A percentile compares a stretch with the other conserved stretches of the same genome.
Evolutionary conservation across 2,329 filamentous ascomycete genomes (phyloP).

Genomic region (Colletotrichum magnum): DNA sequence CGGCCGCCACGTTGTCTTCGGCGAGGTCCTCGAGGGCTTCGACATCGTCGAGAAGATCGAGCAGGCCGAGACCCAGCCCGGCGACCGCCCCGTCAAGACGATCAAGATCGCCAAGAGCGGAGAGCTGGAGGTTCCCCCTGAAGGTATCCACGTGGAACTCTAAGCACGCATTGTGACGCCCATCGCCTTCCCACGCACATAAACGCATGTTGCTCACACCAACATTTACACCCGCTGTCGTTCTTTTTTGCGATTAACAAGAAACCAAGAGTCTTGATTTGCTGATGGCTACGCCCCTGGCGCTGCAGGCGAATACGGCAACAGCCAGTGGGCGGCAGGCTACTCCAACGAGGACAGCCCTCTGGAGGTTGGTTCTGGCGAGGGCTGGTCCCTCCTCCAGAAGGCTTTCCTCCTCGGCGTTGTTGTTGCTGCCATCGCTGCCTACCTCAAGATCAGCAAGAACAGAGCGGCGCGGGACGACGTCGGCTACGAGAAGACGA

Average conservation of each 20-base stretch:
- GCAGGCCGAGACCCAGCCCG: conserved; percentile 73
- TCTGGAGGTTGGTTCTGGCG: conserved; percentile 46
- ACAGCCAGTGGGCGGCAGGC: conserved; percentile 54
- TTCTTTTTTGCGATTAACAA: conserved; percentile 16
- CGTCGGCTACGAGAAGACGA: conserved; percentile 59
- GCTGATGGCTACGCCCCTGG: conserved; percentile 50
- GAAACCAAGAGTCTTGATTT: conserved; percentile 49
- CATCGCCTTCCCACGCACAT: conserved; percentile 23
- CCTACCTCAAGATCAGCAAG: conserved; percentile 60
- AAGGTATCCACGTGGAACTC: conserved; percentile 95
- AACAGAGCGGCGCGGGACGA: conserved; percentile 47
- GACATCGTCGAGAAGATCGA: conserved; percentile 86
- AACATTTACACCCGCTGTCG: conserved; percentile 18
- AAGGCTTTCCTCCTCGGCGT: conserved; percentile 66
- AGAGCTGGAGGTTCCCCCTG: conserved; percentile 84
- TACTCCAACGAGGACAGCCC: conserved; percentile 51
- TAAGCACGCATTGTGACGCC: conserved; percentile 63
- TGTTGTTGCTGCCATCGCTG: conserved; percentile 60
- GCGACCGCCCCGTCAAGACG: conserved; percentile 77
- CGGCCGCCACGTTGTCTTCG: conserved; percentile 88
- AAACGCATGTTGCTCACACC: conserved; percentile 16
- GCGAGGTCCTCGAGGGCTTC: conserved; percentile 89
- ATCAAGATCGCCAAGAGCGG: conserved; percentile 88
- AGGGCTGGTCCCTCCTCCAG: conserved; percentile 60
- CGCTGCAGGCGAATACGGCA: conserved; percentile 52